Conservation (phyloP, 768 basidiomycete genomes). For the Lactarius hatsudake region DNA sequence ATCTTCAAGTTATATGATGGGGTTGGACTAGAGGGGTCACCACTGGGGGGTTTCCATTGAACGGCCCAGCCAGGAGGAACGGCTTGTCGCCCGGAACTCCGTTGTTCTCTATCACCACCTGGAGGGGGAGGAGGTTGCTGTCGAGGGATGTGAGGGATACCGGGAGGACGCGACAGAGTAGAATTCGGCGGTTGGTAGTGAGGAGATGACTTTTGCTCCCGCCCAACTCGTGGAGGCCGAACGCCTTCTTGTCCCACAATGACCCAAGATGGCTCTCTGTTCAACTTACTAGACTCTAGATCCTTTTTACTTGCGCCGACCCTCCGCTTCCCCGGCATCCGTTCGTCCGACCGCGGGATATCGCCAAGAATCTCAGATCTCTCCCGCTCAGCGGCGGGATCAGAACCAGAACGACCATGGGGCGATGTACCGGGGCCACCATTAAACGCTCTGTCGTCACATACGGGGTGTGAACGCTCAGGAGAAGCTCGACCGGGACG, state of each 20-base stretch:
- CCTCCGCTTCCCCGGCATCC: slow-evolving; percentile 15
- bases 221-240: slow-evolving; percentile 18
- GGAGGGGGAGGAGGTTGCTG: slow-evolving; percentile 24
- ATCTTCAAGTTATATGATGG: slow-evolving; percentile 24
- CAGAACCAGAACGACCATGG: slow-evolving; percentile 50
- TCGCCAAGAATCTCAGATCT: slow-evolving; percentile 14
- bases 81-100: slow-evolving; percentile 38
- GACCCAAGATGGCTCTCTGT: slow-evolving; percentile 23
- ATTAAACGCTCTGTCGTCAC: slow-evolving; percentile 16
- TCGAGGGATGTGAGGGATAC: slow-evolving; percentile 30
- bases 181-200: slow-evolving; percentile 20
- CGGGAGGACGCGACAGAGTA: slow-evolving; percentile 14
- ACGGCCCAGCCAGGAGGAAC: slow-evolving; percentile 49
- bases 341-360: slow-evolving; percentile 16
- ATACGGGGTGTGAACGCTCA: slow-evolving; percentile 27
- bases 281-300: slow-evolving; percentile 10
- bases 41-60: slow-evolving; percentile 40
- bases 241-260: slow-evolving; percentile 12
- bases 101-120: slow-evolving; percentile 27
- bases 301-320: slow-evolving; percentile 11
- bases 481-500: slow-evolving; percentile 29
- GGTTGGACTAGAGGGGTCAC: slow-evolving; percentile 23
- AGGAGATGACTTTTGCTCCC: slow-evolving; percentile 25
- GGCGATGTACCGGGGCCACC: slow-evolving; percentile 20
- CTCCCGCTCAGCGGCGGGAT: slow-evolving; percentile 52